Evolutionary conservation across 2,329 filamentous ascomycete genomes (phyloP).

Genomic region (Xylaria sp.): DNA sequence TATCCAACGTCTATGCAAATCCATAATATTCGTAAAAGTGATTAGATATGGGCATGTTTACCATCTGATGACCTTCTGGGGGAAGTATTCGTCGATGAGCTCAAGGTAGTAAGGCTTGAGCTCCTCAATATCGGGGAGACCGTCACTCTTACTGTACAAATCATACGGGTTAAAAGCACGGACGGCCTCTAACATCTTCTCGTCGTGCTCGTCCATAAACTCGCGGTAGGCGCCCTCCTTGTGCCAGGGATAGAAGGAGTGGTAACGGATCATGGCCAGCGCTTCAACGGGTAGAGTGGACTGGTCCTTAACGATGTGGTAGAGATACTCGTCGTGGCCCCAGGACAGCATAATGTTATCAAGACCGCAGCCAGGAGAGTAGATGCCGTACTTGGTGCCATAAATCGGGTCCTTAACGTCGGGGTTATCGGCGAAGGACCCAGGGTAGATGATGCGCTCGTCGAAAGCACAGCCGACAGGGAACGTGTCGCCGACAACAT

Average conservation of each 20-base stretch:
- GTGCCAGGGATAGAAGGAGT: slow-evolving; percentile 95
- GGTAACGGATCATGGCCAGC: slow-evolving; percentile 92
- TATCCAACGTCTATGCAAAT: slow-evolving; percentile 3
- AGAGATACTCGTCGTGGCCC: slow-evolving; percentile 91
- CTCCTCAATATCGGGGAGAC: slow-evolving; percentile 77
- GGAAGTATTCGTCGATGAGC: slow-evolving; percentile 80
- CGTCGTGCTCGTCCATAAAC: slow-evolving; percentile 86
- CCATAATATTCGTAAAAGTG: slow-evolving; percentile 4
- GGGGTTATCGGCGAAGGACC: slow-evolving; percentile 81
- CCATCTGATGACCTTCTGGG: slow-evolving; percentile 75
- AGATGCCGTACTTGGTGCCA: slow-evolving; percentile 81
- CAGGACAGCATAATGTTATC: slow-evolving; percentile 91
- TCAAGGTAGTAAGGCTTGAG: slow-evolving; percentile 83
- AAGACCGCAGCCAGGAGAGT: slow-evolving; percentile 80
- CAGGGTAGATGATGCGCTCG: slow-evolving; percentile 81
- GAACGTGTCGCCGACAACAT: slow-evolving; percentile 90
- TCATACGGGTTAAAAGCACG: slow-evolving; percentile 92
- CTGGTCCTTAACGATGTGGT: slow-evolving; percentile 87
- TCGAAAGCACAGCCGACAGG: slow-evolving; percentile 82
- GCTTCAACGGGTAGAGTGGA: slow-evolving; percentile 81
- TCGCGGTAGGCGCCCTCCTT: slow-evolving; percentile 80
- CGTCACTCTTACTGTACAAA: slow-evolving; percentile 91
- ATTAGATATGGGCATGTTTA: slow-evolving; percentile 50
- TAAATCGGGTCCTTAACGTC: slow-evolving; percentile 79
- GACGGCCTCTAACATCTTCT: slow-evolving; percentile 82